Conservation (phyloP, 73 alveolate species). For the Effrenium voratum region DNA sequence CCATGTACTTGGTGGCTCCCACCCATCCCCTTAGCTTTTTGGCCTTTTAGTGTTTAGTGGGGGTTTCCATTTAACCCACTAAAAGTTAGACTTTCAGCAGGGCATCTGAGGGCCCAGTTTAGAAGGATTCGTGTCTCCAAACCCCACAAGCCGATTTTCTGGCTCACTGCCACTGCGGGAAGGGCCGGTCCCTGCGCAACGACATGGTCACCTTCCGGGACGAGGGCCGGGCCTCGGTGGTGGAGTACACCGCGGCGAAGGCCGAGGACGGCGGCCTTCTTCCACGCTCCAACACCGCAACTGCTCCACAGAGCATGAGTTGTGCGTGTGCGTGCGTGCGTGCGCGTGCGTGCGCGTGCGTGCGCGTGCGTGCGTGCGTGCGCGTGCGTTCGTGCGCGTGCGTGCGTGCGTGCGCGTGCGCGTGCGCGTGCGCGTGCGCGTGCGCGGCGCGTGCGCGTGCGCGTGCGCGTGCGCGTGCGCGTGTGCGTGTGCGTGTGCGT, state of each 20-base stretch:
- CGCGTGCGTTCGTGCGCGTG: background rate
- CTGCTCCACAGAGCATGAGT: no score
- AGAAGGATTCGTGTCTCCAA: no score
- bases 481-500: background rate
- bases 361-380: background rate
- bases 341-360: background rate
- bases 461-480: background rate
- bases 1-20: no score
- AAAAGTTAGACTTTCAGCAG: no score
- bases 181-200: background rate
- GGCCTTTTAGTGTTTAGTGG: no score
- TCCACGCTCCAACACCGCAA: no score
- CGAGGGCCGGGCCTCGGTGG: background rate
- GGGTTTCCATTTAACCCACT: no score
- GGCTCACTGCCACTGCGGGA: conserved; percentile 1
- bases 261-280: no score
- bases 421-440: background rate
- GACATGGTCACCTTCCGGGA: conserved; percentile 24
- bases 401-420: background rate
- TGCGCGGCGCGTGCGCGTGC: background rate
- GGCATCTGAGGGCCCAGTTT: no score
- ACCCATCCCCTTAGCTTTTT: no score
- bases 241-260: no score
- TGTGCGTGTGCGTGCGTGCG: background rate
- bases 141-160: no score